Evolutionary conservation across 345 rosid genomes (phyloP).

Genomic region (Excoecaria agallocha): DNA sequence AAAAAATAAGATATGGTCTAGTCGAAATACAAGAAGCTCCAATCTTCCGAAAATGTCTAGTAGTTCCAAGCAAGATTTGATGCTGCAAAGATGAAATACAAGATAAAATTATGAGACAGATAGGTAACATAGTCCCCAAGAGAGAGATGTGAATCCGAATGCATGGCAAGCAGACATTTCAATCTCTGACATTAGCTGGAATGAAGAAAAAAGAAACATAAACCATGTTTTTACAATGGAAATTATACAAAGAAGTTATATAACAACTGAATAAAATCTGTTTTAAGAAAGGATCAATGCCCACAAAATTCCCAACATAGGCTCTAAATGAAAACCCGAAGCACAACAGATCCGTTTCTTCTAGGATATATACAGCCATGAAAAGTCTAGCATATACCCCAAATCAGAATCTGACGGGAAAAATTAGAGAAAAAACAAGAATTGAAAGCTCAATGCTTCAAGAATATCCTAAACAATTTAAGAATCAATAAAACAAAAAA

Average conservation of each 20-base stretch:
- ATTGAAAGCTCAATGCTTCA: background rate
- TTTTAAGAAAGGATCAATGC: background rate
- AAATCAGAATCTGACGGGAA: background rate
- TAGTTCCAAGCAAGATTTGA: conserved; percentile 20
- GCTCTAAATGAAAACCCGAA: background rate
- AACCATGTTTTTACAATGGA: too few species aligned
- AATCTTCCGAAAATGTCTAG: conserved; percentile 24
- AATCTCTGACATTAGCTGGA: background rate
- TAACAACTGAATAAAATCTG: background rate
- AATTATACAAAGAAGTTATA: too few species aligned
- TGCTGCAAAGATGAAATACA: conserved; percentile 27
- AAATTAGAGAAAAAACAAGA: background rate
- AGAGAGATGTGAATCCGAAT: background rate
- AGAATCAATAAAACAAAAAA: background rate
- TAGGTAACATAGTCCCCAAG: background rate
- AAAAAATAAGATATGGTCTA: conserved; percentile 11
- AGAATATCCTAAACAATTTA: background rate
- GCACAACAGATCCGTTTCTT: background rate
- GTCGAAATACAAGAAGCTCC: conserved; percentile 18
- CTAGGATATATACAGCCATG: background rate
- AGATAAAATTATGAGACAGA: background rate
- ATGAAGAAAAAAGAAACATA: background rate
- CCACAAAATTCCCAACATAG: background rate
- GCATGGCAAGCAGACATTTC: conserved; percentile 4
- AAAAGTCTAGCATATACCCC: background rate